Evolutionary conservation across 2,329 filamentous ascomycete genomes (phyloP).

Genomic region (Trichoderma asperellum): DNA sequence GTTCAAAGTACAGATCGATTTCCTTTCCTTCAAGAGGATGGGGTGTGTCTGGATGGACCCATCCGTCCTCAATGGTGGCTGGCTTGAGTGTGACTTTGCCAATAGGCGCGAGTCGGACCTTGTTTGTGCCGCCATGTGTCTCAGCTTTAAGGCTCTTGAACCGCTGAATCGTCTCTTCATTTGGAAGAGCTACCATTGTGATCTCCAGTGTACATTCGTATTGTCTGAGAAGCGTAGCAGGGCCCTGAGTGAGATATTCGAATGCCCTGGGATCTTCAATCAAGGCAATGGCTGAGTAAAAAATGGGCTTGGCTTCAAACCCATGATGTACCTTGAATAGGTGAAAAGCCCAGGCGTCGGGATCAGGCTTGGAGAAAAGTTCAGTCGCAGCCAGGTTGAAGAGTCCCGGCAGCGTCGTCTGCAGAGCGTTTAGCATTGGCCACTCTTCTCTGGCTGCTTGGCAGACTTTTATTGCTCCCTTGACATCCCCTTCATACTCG

Average conservation of each 20-base stretch:
- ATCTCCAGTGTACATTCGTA: constrained; percentile 66
- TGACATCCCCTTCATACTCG: constrained; percentile 72
- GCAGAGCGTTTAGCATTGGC: constrained; percentile 58
- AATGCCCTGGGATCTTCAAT: constrained; percentile 42
- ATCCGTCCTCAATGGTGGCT: constrained; percentile 53
- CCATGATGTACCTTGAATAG: constrained; percentile 43
- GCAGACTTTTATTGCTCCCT: constrained; percentile 68
- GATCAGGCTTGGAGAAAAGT: constrained; percentile 58
- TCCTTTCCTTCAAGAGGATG: constrained; percentile 33
- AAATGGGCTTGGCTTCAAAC: constrained; percentile 48
- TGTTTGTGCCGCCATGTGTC: not conserved
- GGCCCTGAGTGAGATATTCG: constrained; percentile 33
- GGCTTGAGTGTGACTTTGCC: constrained; percentile 52
- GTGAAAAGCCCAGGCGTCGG: constrained; percentile 40
- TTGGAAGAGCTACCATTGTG: constrained; percentile 52
- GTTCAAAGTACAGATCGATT: constrained; percentile 68
- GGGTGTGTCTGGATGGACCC: constrained; percentile 42
- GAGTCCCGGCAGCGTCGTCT: constrained; percentile 65
- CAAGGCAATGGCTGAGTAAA: constrained; percentile 51
- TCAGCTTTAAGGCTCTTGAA: constrained; percentile 50
- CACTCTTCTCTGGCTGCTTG: constrained; percentile 69
- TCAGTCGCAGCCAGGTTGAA: constrained; percentile 79
- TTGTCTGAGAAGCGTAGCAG: constrained; percentile 41
- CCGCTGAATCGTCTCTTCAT: constrained; percentile 45
- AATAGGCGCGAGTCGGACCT: constrained; percentile 45